Percentiles rank a stretch among this genome's conserved stretches.
Conservation (phyloP, 192 early-diverging fungal species). For the Entophlyctis helioformis region DNA sequence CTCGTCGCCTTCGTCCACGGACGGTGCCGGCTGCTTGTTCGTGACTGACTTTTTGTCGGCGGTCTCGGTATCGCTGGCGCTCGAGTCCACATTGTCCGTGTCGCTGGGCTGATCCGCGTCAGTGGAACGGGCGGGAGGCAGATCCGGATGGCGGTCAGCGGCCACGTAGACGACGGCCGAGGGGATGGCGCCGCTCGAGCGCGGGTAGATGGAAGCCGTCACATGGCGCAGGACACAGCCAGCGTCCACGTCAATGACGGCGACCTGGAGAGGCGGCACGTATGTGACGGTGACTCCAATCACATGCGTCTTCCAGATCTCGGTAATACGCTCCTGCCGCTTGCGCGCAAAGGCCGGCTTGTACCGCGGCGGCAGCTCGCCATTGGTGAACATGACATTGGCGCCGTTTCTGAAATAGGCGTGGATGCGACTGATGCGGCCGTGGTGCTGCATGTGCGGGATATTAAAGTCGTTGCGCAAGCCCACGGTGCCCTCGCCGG, state of each 20-base stretch:
- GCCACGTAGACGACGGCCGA: no score
- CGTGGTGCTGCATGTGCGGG: conserved; percentile 8
- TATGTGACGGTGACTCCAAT: conserved; percentile 6
- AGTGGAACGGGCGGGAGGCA: no score
- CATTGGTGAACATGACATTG: conserved; percentile 4
- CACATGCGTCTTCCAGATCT: conserved; percentile 6
- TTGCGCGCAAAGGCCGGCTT: conserved; percentile 12
- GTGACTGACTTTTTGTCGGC: no score
- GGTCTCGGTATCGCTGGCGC: no score
- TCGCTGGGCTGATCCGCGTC: no score
- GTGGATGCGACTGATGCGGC: conserved; percentile 3
- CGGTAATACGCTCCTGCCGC: conserved; percentile 12
- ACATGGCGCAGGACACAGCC: no score
- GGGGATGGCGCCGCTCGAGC: no score
- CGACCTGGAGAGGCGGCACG: conserved; percentile 11
- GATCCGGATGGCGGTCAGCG: no score
- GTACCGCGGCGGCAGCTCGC: conserved; percentile 16
- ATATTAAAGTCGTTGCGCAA: conserved; percentile 29
- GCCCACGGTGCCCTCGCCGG: conserved; percentile 21
- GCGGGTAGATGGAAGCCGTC: no score
- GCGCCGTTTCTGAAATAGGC: conserved; percentile 5
- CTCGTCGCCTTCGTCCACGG: no score
- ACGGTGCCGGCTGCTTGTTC: no score
- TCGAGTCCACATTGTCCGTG: no score
- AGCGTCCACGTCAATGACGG: conserved; percentile 8